These are phyloP conservation scores for Sarocladium oryzae DNA, from an alignment of 2,329 filamentous ascomycete genomes.

Conservation along the genomic window DNA sequence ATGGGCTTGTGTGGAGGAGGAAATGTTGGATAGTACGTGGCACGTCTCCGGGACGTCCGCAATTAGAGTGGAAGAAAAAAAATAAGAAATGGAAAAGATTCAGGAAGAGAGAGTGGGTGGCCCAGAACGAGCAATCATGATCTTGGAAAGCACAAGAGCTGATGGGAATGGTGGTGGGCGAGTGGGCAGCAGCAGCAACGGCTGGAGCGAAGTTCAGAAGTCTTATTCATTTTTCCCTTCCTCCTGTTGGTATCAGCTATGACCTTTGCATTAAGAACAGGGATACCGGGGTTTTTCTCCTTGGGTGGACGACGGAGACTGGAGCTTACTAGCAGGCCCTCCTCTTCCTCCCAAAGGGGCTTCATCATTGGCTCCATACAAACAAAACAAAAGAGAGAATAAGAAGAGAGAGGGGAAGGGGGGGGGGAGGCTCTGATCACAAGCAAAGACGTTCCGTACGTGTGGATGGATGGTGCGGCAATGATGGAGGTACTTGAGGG, in stretches of 20 bases:
- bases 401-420: not conserved
- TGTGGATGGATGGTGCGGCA: not conserved
- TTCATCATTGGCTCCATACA: not conserved
- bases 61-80: not conserved
- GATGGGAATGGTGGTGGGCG: not conserved
- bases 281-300: slow-evolving; percentile 3
- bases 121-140: not conserved
- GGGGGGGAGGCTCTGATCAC: not conserved
- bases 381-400: slow-evolving; percentile 1
- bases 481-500: not conserved
- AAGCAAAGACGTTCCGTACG: not conserved
- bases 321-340: not conserved
- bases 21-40: not conserved
- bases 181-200: not conserved
- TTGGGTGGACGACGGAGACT: no score
- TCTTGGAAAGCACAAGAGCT: no score
- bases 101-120: not conserved
- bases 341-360: not conserved
- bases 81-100: no score
- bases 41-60: slow-evolving; percentile 4
- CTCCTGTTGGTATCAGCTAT: slow-evolving; percentile 1
- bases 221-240: slow-evolving; percentile 4
- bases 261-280: slow-evolving; percentile 8
- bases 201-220: not conserved
- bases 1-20: no score